phyloP scores from a whole-genome alignment of 176 grass and related monocot genomes.

The Musa schizocarpa region DNA sequence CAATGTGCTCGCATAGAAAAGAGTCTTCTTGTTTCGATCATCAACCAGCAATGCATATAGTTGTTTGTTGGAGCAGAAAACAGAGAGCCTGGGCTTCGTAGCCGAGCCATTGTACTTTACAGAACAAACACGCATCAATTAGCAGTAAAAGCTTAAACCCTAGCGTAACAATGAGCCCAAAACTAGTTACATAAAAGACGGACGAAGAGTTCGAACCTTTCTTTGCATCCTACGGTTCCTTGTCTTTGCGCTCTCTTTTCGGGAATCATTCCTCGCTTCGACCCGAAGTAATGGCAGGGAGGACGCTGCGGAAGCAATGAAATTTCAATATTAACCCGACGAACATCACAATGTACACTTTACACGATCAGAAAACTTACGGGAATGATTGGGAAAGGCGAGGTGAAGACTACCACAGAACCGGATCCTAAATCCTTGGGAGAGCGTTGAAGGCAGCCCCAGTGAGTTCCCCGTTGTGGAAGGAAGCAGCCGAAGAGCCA shows the following conservation, averaged over 20 bases:
- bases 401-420: not conserved
- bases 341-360: not conserved
- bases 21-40: constrained; percentile 67
- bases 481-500: not conserved
- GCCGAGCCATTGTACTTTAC: constrained; percentile 69
- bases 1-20: constrained; percentile 81
- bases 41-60: constrained; percentile 83
- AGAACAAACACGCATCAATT: constrained; percentile 9
- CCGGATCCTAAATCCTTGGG: not conserved
- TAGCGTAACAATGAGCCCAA: not conserved
- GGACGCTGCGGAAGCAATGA: not conserved
- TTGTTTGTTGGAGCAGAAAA: constrained; percentile 83
- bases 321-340: not conserved
- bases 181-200: not conserved
- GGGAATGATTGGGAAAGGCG: not conserved
- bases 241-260: constrained; percentile 70
- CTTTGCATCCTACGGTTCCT: constrained; percentile 59
- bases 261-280: constrained; percentile 41
- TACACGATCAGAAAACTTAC: not conserved
- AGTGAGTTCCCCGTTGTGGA: no score
- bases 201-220: constrained; percentile 32
- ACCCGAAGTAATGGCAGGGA: constrained; percentile 33
- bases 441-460: not conserved
- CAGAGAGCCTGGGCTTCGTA: constrained; percentile 66
- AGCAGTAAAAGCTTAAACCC: not conserved